Evolutionary conservation across 2,329 filamentous ascomycete species (phyloP).

Genomic region (Aspergillus puulaauensis): DNA sequence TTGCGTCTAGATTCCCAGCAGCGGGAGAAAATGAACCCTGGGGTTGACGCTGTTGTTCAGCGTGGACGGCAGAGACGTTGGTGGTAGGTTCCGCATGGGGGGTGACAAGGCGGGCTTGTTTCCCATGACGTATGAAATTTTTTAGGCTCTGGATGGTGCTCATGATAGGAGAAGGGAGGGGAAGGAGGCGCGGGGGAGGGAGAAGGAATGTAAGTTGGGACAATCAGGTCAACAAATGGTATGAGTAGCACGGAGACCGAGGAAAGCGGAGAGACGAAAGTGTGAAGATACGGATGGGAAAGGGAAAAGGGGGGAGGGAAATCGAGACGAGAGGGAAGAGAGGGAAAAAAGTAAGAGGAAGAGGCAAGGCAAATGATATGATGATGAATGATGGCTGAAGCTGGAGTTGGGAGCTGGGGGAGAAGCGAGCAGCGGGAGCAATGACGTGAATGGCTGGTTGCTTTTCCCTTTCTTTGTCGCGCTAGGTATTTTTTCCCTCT

Average conservation of each 20-base stretch:
- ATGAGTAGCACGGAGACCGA: not conserved
- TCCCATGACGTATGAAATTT: slow-evolving; percentile 97
- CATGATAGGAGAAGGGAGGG: slow-evolving; percentile 44
- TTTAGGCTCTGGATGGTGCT: slow-evolving; percentile 90
- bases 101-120: slow-evolving; percentile 76
- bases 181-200: slow-evolving; percentile 8
- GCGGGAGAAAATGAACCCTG: slow-evolving; percentile 48
- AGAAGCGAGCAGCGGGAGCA: not conserved
- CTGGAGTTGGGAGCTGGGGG: not conserved
- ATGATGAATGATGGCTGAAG: slow-evolving; percentile 7
- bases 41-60: slow-evolving; percentile 59
- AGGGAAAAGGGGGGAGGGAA: not conserved
- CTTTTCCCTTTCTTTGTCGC: slow-evolving; percentile 6
- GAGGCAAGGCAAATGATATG: slow-evolving; percentile 6
- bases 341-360: not conserved
- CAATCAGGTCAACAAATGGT: not conserved
- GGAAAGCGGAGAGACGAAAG: not conserved
- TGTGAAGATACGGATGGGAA: not conserved
- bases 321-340: slow-evolving; percentile 1
- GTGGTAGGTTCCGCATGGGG: slow-evolving; percentile 63
- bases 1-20: slow-evolving; percentile 61
- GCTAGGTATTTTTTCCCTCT: not conserved
- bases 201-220: not conserved
- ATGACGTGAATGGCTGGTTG: slow-evolving; percentile 9
- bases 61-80: slow-evolving; percentile 63